These are phyloP conservation scores for Scedosporium apiospermum DNA, from an alignment of 2,329 filamentous ascomycete species.

Conservation along the genomic window DNA sequence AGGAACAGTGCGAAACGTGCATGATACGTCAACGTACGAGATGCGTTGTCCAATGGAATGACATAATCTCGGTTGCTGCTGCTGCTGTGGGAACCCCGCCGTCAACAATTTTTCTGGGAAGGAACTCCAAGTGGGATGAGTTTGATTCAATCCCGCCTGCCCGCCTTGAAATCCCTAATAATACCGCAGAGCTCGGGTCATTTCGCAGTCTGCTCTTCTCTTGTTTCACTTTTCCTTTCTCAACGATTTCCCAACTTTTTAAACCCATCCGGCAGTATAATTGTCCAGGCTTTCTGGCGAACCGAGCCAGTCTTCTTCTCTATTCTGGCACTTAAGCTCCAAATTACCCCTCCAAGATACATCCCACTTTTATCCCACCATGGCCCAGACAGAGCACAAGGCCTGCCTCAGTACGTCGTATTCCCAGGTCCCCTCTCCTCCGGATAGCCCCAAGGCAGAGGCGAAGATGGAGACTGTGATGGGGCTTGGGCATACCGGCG, in stretches of 20 bases:
- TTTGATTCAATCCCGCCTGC: slow-evolving; percentile 1
- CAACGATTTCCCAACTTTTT: neutral
- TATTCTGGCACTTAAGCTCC: neutral
- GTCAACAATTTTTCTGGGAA: slow-evolving; percentile 6
- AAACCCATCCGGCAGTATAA: neutral
- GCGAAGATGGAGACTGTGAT: neutral
- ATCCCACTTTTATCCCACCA: slow-evolving; percentile 19
- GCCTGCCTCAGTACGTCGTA: slow-evolving; percentile 51
- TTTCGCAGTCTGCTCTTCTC: slow-evolving; percentile 2
- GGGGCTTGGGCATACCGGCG: neutral
- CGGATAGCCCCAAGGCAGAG: slow-evolving; percentile 1
- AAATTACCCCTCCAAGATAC: neutral
- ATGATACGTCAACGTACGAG: neutral
- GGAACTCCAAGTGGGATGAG: neutral
- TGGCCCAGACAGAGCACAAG: slow-evolving; percentile 48
- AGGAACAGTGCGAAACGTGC: neutral
- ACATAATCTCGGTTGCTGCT: slow-evolving; percentile 1
- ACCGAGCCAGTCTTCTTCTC: neutral
- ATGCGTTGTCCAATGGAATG: neutral
- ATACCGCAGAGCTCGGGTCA: neutral
- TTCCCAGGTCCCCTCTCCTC: slow-evolving; percentile 17
- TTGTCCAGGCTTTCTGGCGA: neutral
- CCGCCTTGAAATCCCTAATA: neutral
- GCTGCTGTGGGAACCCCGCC: slow-evolving; percentile 5
- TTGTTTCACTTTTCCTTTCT: slow-evolving; percentile 5